Evolutionary conservation across 371 early-diverging fungal species (phyloP).

Genomic region (Mucor plumbeus): DNA sequence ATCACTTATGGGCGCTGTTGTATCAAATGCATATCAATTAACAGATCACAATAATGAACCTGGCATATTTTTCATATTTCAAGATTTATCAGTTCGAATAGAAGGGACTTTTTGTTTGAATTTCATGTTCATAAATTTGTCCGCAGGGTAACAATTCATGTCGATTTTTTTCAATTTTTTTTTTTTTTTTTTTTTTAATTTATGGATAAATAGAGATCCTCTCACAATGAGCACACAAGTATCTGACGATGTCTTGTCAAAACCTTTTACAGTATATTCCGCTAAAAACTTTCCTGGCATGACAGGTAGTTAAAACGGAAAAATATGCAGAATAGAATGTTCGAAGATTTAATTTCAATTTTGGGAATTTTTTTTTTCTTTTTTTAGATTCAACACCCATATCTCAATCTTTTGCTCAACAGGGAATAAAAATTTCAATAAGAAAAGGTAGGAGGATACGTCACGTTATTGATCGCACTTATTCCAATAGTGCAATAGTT

Average conservation of each 20-base stretch:
- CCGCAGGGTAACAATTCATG: conserved; percentile 30
- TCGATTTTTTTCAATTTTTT: not conserved
- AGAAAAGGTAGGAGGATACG: conserved; percentile 49
- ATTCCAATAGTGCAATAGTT: conserved; percentile 10
- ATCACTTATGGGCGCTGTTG: conserved; percentile 63
- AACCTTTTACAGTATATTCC: conserved; percentile 53
- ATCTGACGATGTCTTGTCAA: conserved; percentile 34
- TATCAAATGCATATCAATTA: conserved; percentile 57
- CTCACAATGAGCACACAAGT: conserved; percentile 41
- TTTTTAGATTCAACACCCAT: conserved; percentile 62
- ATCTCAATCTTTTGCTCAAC: conserved; percentile 70
- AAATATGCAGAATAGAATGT: not conserved
- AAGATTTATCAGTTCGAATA: conserved; percentile 64
- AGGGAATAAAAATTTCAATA: conserved; percentile 72
- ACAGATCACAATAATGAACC: conserved; percentile 47
- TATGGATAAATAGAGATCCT: conserved; percentile 32
- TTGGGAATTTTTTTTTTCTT: too few relatives aligned
- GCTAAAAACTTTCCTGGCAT: conserved; percentile 68
- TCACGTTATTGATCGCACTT: conserved; percentile 18
- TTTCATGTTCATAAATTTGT: conserved; percentile 44
- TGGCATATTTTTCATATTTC: conserved; percentile 63
- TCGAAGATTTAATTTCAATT: not conserved
- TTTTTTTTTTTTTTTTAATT: not conserved
- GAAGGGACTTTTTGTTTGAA: conserved; percentile 53
- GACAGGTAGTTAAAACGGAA: conserved; percentile 49